phyloP scores from a whole-genome alignment of 2,329 filamentous ascomycete species.

The Chalaropsis ovoidea region DNA sequence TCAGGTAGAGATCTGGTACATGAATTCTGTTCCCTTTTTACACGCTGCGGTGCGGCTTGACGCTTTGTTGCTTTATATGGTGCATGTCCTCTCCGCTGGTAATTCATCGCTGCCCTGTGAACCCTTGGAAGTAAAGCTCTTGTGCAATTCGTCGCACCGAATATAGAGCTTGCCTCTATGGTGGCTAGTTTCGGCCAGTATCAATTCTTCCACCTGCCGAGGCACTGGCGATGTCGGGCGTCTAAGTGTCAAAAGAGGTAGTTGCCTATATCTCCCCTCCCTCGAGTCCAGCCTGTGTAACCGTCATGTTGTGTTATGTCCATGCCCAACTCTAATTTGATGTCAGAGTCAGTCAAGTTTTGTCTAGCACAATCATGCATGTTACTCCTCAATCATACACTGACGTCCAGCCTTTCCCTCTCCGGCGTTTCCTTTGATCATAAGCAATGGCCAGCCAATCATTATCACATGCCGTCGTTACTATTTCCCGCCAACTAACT shows the following conservation, averaged over 20 bases:
- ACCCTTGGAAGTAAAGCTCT: too few species aligned
- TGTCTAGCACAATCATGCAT: not conserved
- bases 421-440: not conserved
- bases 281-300: slow-evolving; percentile 5
- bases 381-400: not conserved
- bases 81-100: too few species aligned
- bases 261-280: not conserved
- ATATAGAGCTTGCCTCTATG: too few species aligned
- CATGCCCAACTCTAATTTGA: not conserved
- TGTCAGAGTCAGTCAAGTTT: not conserved
- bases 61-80: not conserved
- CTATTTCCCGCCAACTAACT: too few species aligned
- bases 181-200: too few species aligned
- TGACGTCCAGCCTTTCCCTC: not conserved
- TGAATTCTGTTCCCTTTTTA: slow-evolving; percentile 11
- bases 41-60: not conserved
- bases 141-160: too few species aligned
- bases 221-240: not conserved
- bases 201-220: too few species aligned
- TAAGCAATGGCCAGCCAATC: too few species aligned
- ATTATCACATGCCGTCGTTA: too few species aligned
- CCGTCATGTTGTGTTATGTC: not conserved
- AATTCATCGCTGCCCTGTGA: too few species aligned
- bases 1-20: slow-evolving; percentile 15
- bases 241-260: not conserved